A percentile compares a stretch with the other conserved stretches of the same genome.
Conservation (phyloP, 2,329 filamentous ascomycete genomes). For the Calonectria multiphialidica region DNA sequence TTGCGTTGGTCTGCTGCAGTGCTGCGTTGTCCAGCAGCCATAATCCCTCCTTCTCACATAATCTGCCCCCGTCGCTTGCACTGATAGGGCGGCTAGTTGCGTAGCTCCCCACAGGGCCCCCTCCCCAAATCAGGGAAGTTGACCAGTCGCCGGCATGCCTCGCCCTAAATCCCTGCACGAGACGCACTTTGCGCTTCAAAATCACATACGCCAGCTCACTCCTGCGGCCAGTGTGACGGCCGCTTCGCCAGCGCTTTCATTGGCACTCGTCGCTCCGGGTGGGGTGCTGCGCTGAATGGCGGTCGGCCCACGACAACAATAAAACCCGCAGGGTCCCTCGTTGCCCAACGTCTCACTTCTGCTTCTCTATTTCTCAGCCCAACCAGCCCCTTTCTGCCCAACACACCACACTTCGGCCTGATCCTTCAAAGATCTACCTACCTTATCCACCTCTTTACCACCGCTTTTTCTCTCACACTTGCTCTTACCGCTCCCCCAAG, state of each 20-base stretch:
- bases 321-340: slow-evolving; percentile 64
- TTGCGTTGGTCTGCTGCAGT: slow-evolving; percentile 50
- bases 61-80: slow-evolving; percentile 42
- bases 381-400: slow-evolving; percentile 54
- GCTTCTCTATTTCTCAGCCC: slow-evolving; percentile 51
- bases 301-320: slow-evolving; percentile 52
- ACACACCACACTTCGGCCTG: slow-evolving; percentile 42
- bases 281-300: slow-evolving; percentile 39
- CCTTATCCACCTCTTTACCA: slow-evolving; percentile 38
- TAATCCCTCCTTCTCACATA: slow-evolving; percentile 54
- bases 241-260: slow-evolving; percentile 41
- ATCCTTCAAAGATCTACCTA: slow-evolving; percentile 41
- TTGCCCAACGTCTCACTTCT: slow-evolving; percentile 51
- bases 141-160: slow-evolving; percentile 49
- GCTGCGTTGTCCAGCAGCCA: slow-evolving; percentile 61
- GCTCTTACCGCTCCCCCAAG: slow-evolving; percentile 31
- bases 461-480: slow-evolving; percentile 29
- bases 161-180: slow-evolving; percentile 47
- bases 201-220: slow-evolving; percentile 60
- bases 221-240: slow-evolving; percentile 62
- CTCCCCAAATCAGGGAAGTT: slow-evolving; percentile 54
- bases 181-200: slow-evolving; percentile 44
- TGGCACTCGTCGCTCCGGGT: slow-evolving; percentile 37
- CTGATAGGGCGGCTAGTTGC: slow-evolving; percentile 59
- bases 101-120: slow-evolving; percentile 51